Percentiles rank a stretch among this genome's conserved stretches.
phyloP scores from a whole-genome alignment of 2,329 filamentous ascomycete species.

The Penicillium aurantiogriseum region DNA sequence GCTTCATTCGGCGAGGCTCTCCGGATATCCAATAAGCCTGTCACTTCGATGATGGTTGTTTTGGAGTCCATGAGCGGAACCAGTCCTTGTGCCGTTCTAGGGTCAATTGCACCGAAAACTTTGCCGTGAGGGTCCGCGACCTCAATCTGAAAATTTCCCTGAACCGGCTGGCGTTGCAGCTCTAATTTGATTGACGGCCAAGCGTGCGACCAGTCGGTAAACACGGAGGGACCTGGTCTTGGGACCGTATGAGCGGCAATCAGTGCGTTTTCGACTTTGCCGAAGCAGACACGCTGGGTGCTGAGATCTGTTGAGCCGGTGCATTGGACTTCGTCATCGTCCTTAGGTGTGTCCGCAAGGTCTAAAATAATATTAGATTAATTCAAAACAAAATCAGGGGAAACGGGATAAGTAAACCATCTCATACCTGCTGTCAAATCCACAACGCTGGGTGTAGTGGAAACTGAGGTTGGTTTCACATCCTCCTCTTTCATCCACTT shows the following conservation, averaged over 20 bases:
- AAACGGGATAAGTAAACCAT: not conserved
- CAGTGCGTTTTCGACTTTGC: slow-evolving; percentile 66
- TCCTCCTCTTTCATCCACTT: slow-evolving; percentile 65
- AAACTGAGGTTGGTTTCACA: slow-evolving; percentile 33
- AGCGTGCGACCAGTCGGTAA: slow-evolving; percentile 51
- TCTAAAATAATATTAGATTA: slow-evolving; percentile 26
- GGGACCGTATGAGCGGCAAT: slow-evolving; percentile 69
- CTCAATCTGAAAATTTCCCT: slow-evolving; percentile 60
- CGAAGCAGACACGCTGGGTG: slow-evolving; percentile 75
- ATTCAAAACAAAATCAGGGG: not conserved
- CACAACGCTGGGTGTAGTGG: slow-evolving; percentile 54
- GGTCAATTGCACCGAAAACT: slow-evolving; percentile 75
- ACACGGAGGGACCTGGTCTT: slow-evolving; percentile 62
- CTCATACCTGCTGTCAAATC: slow-evolving; percentile 44
- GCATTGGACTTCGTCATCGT: slow-evolving; percentile 41
- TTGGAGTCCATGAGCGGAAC: slow-evolving; percentile 70
- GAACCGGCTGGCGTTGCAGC: slow-evolving; percentile 59
- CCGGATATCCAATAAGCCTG: slow-evolving; percentile 68
- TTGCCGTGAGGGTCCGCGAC: slow-evolving; percentile 69
- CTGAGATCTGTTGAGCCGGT: slow-evolving; percentile 58
- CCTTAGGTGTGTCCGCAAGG: slow-evolving; percentile 21
- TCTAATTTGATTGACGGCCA: slow-evolving; percentile 75
- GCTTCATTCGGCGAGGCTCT: slow-evolving; percentile 63
- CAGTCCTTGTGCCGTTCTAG: slow-evolving; percentile 63
- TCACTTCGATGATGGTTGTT: slow-evolving; percentile 64